Evolutionary conservation across 176 grass and related monocot species (phyloP), one percentile per base, ranked within the genome.

Genomic region (Triticum urartu): DNA sequence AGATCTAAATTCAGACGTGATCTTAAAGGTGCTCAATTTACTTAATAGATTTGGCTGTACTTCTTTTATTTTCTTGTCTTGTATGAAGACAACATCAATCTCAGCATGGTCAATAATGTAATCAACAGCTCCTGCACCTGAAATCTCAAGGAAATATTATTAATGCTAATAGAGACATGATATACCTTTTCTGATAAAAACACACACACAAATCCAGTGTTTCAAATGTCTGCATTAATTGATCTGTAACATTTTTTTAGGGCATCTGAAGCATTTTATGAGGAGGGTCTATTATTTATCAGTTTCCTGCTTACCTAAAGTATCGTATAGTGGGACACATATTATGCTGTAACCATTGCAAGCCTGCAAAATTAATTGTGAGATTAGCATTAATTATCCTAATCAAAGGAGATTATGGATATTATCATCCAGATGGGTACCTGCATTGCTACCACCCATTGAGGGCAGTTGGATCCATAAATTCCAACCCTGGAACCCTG

Each of bases 61-160:
- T 84, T 89, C 92, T 88, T 99, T 94, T 58, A 99, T 92, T 87
- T 99, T 99, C 90, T 95, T 99, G 73, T 99, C 94, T 84, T 99
- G 97, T 38, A 94, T 88, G 78, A 99, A 92, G 15, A 91, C 80
- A 67, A 91, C 78, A 85, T 94, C 94, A 73, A 96, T 93, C 87
- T 96, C 97, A 11, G 97, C 97, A 89, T 99, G 97, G 72, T 94
- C 90, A 68, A 99, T 88, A 82, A 99, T 96, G 88, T 91, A 99
- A 78, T 90, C 87, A 58, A 99, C 67, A 80, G 97, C 92, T 63
- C 90, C 94, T 21, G 90, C 76, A 66, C 97, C 97, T 99, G 85
- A 79, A 35, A 85, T 61, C 42, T 21, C 52, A 80, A n/a, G 63
- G 30, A 83, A 86, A 17, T 36, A 26, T 62, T 67, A 30, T 59